phyloP scores from a whole-genome alignment of 306 rosid genomes.

The Trifolium repens region DNA sequence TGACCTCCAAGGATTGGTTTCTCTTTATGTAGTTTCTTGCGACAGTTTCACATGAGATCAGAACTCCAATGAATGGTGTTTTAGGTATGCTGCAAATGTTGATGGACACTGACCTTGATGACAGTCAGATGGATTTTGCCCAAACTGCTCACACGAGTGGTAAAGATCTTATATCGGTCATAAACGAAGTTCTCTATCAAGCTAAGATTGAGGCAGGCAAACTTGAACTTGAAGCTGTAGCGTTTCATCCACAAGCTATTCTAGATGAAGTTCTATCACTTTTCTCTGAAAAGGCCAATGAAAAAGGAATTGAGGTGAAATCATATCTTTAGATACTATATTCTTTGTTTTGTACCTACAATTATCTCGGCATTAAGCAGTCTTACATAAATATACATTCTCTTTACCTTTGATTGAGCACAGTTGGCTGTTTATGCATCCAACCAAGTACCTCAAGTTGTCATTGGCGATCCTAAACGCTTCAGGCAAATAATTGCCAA shows the following conservation, averaged over 20 bases:
- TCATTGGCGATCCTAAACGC: constrained; percentile 89
- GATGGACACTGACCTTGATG: constrained; percentile 89
- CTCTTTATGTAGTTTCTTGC: constrained; percentile 80
- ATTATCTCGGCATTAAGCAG: constrained; percentile 33
- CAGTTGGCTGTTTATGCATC: constrained; percentile 95
- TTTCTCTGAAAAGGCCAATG: constrained; percentile 72
- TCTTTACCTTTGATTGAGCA: constrained; percentile 49
- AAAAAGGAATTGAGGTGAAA: constrained; percentile 82
- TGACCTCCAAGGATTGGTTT: constrained; percentile 37
- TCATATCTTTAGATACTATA: constrained; percentile 30
- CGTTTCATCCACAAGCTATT: constrained; percentile 73
- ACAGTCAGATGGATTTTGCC: constrained; percentile 82
- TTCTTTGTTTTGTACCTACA: constrained; percentile 31
- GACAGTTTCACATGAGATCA: constrained; percentile 96
- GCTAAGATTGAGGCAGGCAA: constrained; percentile 95
- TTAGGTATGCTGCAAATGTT: constrained; percentile 99
- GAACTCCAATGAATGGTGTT: constrained; percentile 99
- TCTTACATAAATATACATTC: constrained; percentile 36
- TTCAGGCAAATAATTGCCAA: constrained; percentile 88
- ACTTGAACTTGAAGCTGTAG: constrained; percentile 92
- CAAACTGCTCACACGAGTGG: constrained; percentile 87
- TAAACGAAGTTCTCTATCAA: constrained; percentile 95
- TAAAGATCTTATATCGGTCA: constrained; percentile 78
- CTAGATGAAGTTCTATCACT: constrained; percentile 81
- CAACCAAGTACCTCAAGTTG: constrained; percentile 70